phyloP scores from a whole-genome alignment of 768 basidiomycete species.

The Russula brevipes region DNA sequence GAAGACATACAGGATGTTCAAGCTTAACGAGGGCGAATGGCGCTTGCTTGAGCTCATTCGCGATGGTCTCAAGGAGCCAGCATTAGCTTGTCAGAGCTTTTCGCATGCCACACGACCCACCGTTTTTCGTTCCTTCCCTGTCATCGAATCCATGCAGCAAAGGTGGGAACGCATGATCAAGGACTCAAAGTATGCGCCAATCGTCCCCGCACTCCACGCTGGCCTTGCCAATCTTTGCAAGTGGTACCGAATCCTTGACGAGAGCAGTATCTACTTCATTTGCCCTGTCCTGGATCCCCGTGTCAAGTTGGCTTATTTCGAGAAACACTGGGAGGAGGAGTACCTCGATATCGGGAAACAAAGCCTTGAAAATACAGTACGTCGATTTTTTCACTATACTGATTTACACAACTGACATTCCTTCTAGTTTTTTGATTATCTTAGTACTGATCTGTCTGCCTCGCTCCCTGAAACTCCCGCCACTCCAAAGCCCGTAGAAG shows the following conservation, averaged over 20 bases:
- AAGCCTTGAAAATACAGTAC: neutral
- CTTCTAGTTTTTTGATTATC: too few species aligned
- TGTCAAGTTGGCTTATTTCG: neutral
- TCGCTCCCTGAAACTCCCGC: too few species aligned
- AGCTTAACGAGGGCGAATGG: too few species aligned
- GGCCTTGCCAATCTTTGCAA: neutral
- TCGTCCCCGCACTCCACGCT: neutral
- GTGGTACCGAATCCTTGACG: neutral
- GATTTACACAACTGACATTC: too few species aligned
- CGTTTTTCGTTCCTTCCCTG: neutral
- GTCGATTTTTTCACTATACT: neutral
- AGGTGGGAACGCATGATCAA: neutral
- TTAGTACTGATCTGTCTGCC: too few species aligned
- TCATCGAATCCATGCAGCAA: neutral
- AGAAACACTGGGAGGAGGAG: neutral
- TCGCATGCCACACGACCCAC: neutral
- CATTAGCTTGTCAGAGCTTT: neutral
- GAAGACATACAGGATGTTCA: too few species aligned
- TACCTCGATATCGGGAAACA: neutral
- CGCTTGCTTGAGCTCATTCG: neutral
- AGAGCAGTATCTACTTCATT: neutral
- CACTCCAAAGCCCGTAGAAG: neutral
- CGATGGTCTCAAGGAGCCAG: neutral
- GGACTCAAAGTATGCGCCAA: neutral
- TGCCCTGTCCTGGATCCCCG: neutral